These are phyloP conservation scores for Lachnellula subtilissima DNA, from an alignment of 2,329 filamentous ascomycete species.

Conservation along the genomic window DNA sequence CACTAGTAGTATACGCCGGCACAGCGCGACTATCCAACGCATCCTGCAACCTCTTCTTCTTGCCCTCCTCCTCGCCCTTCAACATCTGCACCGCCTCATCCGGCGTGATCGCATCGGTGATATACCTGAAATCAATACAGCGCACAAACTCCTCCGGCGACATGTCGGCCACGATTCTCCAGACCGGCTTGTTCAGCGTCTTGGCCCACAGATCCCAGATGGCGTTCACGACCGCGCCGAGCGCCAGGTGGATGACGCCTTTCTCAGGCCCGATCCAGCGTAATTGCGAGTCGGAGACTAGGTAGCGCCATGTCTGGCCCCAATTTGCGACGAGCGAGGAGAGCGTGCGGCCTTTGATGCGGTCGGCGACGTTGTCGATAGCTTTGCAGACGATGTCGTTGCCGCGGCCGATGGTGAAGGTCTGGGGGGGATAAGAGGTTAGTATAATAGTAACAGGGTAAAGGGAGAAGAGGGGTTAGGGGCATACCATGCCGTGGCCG, in stretches of 20 bases:
- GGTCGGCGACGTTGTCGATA: slow-evolving; percentile 72
- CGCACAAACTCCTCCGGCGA: slow-evolving; percentile 77
- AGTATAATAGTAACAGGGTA: not conserved
- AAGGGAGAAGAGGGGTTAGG: not conserved
- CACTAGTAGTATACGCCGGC: slow-evolving; percentile 84
- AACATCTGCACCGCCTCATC: slow-evolving; percentile 75
- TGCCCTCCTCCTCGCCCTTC: slow-evolving; percentile 59
- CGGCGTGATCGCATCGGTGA: slow-evolving; percentile 86
- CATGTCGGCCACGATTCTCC: slow-evolving; percentile 88
- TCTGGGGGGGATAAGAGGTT: slow-evolving; percentile 36
- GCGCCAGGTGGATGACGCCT: slow-evolving; percentile 86
- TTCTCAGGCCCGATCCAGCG: slow-evolving; percentile 95
- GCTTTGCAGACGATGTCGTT: slow-evolving; percentile 90
- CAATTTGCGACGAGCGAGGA: slow-evolving; percentile 73
- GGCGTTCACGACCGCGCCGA: slow-evolving; percentile 84
- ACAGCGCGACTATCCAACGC: slow-evolving; percentile 71
- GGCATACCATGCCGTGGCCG: slow-evolving; percentile 71
- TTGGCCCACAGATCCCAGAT: slow-evolving; percentile 97
- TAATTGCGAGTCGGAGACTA: slow-evolving; percentile 86
- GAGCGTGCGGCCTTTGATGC: slow-evolving; percentile 70
- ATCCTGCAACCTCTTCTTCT: slow-evolving; percentile 66
- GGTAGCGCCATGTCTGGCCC: slow-evolving; percentile 84
- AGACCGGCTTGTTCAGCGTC: slow-evolving; percentile 78
- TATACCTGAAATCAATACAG: slow-evolving; percentile 93
- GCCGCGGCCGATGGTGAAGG: slow-evolving; percentile 82